phyloP scores from a whole-genome alignment of 2,329 filamentous ascomycete genomes.

The Raffaelea ambrosiae region DNA sequence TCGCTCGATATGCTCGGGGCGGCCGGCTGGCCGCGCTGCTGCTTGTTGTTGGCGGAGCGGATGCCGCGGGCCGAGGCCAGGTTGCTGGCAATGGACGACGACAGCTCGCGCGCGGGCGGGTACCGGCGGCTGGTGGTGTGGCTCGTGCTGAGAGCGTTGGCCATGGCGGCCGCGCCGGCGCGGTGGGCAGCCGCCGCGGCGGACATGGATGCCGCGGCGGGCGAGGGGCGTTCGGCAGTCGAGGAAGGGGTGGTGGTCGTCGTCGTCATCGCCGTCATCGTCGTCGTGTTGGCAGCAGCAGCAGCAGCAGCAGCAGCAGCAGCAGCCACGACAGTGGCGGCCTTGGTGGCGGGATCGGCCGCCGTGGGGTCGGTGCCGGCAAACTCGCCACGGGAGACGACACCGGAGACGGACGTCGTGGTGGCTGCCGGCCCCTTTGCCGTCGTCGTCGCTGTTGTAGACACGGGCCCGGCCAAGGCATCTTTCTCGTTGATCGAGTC shows the following conservation, averaged over 20 bases:
- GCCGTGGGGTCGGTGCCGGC: not conserved
- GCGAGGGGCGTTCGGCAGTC: too few relatives aligned
- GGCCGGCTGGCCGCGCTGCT: constrained; percentile 55
- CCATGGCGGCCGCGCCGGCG: constrained; percentile 8
- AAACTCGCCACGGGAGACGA: constrained; percentile 13
- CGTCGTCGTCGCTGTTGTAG: not conserved
- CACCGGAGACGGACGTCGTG: constrained; percentile 9
- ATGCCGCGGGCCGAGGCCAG: constrained; percentile 81
- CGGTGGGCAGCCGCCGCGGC: constrained; percentile 16
- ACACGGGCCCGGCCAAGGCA: not conserved
- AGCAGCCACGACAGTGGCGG: not conserved
- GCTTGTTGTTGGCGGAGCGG: too few relatives aligned
- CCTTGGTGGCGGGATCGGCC: not conserved
- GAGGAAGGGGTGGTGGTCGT: too few relatives aligned
- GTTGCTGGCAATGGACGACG: constrained; percentile 82
- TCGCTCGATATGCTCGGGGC: constrained; percentile 67
- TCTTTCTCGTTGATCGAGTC: constrained; percentile 4
- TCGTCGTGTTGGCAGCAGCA: too few relatives aligned
- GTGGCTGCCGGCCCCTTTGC: not conserved
- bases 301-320: not conserved
- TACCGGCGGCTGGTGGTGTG: constrained; percentile 28
- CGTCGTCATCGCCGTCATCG: too few relatives aligned
- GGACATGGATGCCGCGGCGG: constrained; percentile 11
- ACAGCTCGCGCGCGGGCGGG: constrained; percentile 57
- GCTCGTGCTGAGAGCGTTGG: constrained; percentile 1